phyloP scores from a whole-genome alignment of 225 moss, liverwort and hornwort genomes.

The Antitrichia curtipendula region DNA sequence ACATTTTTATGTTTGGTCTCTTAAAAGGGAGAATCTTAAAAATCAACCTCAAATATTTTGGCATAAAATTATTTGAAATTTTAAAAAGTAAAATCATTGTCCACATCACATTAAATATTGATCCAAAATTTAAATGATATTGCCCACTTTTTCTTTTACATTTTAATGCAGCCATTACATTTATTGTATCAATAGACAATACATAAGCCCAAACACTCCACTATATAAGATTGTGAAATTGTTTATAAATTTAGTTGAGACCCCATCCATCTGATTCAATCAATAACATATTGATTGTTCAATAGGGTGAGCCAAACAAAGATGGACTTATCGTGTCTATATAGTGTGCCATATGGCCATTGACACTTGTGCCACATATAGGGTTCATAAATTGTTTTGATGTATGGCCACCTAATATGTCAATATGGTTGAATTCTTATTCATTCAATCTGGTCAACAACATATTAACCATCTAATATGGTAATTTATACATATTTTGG shows the following conservation, averaged over 20 bases:
- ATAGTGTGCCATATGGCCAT: not conserved
- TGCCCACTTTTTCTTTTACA: not conserved
- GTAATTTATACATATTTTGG: not conserved
- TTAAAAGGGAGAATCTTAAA: not conserved
- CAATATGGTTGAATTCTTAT: rapidly evolving
- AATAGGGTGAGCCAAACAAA: not conserved
- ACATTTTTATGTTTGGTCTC: rapidly evolving
- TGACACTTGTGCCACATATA: not conserved
- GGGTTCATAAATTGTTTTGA: not conserved
- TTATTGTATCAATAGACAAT: not conserved
- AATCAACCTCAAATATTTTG: not conserved
- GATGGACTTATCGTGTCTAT: not conserved
- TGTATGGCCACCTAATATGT: not conserved
- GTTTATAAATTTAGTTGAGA: rapidly evolving
- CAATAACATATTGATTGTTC: not conserved
- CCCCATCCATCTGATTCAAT: not conserved
- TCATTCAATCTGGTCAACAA: not conserved
- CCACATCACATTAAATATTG: rapidly evolving
- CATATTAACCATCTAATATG: not conserved
- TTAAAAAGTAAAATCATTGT: not conserved
- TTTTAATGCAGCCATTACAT: not conserved
- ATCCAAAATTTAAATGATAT: not conserved
- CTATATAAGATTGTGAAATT: not conserved
- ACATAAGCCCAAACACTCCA: not conserved
- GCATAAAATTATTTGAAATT: not conserved